Evolutionary conservation across 495 filamentous ascomycete genomes (phyloP).

Genomic region (Rhizodiscina lignyota): DNA sequence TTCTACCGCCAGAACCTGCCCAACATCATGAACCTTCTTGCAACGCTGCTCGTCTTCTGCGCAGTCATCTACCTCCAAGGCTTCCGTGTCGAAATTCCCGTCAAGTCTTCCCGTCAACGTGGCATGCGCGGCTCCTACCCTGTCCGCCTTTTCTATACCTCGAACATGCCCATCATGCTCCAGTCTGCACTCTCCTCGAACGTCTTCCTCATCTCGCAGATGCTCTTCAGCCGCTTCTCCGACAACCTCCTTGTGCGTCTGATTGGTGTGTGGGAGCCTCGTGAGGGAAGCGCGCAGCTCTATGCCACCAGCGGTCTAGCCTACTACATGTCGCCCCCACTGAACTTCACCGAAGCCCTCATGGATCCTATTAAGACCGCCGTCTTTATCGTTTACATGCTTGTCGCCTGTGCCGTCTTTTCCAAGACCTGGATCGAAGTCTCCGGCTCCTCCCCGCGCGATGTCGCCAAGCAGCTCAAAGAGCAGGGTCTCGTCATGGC

Average conservation of each 20-base stretch:
- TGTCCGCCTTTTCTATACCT: constrained; percentile 72
- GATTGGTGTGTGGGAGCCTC: constrained; percentile 96
- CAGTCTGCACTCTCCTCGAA: constrained; percentile 97
- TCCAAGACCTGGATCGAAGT: constrained; percentile 99
- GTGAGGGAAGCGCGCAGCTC: constrained; percentile 79
- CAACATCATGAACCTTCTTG: constrained; percentile 97
- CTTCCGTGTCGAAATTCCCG: constrained; percentile 98
- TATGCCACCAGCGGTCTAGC: constrained; percentile 81
- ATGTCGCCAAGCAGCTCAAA: constrained; percentile 99
- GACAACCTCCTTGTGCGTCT: constrained; percentile 96
- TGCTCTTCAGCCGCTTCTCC: constrained; percentile 96
- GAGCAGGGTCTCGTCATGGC: constrained; percentile 99
- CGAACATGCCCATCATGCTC: constrained; percentile 99
- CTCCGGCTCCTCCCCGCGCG: constrained; percentile 88
- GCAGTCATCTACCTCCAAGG: constrained; percentile 99
- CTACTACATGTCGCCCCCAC: constrained; percentile 98
- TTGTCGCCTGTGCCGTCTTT: constrained; percentile 93
- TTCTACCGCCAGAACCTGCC: constrained; percentile 99
- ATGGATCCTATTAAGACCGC: constrained; percentile 93
- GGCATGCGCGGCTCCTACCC: constrained; percentile 79
- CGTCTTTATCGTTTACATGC: constrained; percentile 93
- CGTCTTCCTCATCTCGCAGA: constrained; percentile 96
- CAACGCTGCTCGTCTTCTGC: constrained; percentile 84
- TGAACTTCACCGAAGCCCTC: constrained; percentile 93
- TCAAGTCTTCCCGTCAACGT: constrained; percentile 98